phyloP scores from a whole-genome alignment of 805 yeast genomes.

The Barnettozyma salicaria region DNA sequence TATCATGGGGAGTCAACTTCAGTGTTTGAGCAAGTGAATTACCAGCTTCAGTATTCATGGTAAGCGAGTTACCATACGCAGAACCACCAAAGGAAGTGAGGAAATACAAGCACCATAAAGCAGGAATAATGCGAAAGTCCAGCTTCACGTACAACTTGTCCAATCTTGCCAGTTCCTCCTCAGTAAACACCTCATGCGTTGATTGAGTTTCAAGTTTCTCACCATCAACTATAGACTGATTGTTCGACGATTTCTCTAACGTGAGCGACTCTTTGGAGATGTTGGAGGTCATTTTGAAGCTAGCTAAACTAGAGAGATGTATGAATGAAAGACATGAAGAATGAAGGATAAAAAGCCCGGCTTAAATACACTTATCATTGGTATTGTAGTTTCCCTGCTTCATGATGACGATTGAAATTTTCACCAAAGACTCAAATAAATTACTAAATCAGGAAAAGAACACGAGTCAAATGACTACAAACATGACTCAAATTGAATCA shows the following conservation, averaged over 20 bases:
- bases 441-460: constrained; percentile 8
- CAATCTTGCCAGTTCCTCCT: constrained; percentile 32
- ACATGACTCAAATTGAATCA: constrained; percentile 1
- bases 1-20: constrained; percentile 46
- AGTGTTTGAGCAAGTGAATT: constrained; percentile 57
- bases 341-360: background rate
- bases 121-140: constrained; percentile 72
- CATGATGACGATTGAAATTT: too few species aligned
- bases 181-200: constrained; percentile 17
- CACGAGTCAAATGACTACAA: too few species aligned
- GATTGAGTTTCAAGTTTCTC: constrained; percentile 8
- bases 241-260: background rate
- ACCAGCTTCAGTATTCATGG: constrained; percentile 61
- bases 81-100: constrained; percentile 72
- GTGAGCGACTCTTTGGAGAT: background rate
- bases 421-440: constrained; percentile 12
- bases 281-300: constrained; percentile 2
- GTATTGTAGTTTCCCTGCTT: too few species aligned
- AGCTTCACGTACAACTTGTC: constrained; percentile 55
- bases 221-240: constrained; percentile 5
- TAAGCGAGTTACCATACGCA: constrained; percentile 72
- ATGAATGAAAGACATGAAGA: background rate
- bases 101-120: constrained; percentile 74
- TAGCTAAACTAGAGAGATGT: background rate
- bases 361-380: background rate